Evolutionary conservation across 2,329 filamentous ascomycete genomes (phyloP).

Genomic region (Alternaria sp.): DNA sequence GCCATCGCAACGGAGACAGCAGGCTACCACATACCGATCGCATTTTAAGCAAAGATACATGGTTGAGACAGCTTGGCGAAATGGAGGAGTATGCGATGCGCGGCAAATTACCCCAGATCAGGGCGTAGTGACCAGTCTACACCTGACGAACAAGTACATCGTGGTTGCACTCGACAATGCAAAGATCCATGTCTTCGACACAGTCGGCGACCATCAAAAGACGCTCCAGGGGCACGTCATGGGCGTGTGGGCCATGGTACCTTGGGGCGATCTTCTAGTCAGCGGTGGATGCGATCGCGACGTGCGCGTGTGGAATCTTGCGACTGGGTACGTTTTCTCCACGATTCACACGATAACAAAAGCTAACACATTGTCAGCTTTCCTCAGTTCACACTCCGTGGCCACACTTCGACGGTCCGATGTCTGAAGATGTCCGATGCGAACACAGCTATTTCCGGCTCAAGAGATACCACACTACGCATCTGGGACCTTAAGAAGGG

Average conservation of each 20-base stretch:
- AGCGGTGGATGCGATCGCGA: slow-evolving; percentile 97
- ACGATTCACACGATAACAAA: not conserved
- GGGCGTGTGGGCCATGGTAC: slow-evolving; percentile 99
- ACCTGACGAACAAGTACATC: slow-evolving; percentile 94
- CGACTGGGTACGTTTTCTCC: slow-evolving; percentile 73
- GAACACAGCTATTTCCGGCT: slow-evolving; percentile 94
- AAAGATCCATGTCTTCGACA: slow-evolving; percentile 97
- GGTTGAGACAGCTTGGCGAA: slow-evolving; percentile 96
- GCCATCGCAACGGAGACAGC: slow-evolving; percentile 58
- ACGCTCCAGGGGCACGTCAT: slow-evolving; percentile 95
- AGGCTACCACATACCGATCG: slow-evolving; percentile 85
- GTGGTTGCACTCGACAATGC: slow-evolving; percentile 97
- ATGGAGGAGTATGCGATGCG: slow-evolving; percentile 82
- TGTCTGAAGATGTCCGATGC: slow-evolving; percentile 97
- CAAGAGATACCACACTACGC: slow-evolving; percentile 89
- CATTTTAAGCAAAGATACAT: slow-evolving; percentile 98
- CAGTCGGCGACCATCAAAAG: slow-evolving; percentile 84
- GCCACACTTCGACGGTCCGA: slow-evolving; percentile 94
- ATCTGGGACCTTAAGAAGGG: slow-evolving; percentile 95
- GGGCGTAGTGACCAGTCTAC: slow-evolving; percentile 93
- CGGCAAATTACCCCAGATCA: slow-evolving; percentile 95
- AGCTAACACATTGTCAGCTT: slow-evolving; percentile 33
- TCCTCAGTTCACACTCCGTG: slow-evolving; percentile 71
- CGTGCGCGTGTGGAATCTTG: slow-evolving; percentile 95
- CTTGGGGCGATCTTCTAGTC: slow-evolving; percentile 93